phyloP scores from a whole-genome alignment of 768 basidiomycete genomes.

The Hydnomerulius pinastri region DNA sequence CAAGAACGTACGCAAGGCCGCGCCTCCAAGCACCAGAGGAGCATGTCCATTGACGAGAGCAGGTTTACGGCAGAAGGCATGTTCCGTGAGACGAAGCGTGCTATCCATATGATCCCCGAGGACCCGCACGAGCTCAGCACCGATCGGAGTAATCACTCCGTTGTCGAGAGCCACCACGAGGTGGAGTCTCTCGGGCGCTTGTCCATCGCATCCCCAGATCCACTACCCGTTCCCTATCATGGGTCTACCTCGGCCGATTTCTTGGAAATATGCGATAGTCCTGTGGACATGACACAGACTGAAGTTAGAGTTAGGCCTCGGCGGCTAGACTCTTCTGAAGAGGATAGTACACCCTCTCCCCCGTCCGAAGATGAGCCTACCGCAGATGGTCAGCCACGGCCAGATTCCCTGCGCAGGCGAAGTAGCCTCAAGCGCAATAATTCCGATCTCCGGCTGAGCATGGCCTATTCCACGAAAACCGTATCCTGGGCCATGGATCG shows the following conservation, averaged over 20 bases:
- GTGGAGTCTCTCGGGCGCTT: constrained; percentile 24
- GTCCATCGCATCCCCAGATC: constrained; percentile 42
- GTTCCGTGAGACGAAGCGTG: constrained; percentile 24
- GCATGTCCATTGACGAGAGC: constrained; percentile 17
- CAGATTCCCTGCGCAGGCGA: constrained; percentile 46
- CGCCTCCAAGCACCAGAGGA: constrained; percentile 12
- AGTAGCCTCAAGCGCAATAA: constrained; percentile 67
- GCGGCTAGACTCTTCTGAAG: constrained; percentile 13
- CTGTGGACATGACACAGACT: constrained; percentile 20
- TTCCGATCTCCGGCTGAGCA: constrained; percentile 45
- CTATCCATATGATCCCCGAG: constrained; percentile 31
- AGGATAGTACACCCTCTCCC: constrained; percentile 28
- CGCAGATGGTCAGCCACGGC: constrained; percentile 29
- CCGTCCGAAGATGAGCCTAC: constrained; percentile 36
- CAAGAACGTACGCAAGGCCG: constrained; percentile 16
- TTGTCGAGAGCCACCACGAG: constrained; percentile 21
- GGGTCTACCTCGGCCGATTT: constrained; percentile 33
- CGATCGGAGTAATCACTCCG: constrained; percentile 17
- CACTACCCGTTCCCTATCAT: constrained; percentile 49
- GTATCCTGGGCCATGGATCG: constrained; percentile 78
- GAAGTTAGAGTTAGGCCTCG: constrained; percentile 11
- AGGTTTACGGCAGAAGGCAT: constrained; percentile 15
- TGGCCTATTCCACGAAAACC: constrained; percentile 57
- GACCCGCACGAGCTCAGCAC: constrained; percentile 23
- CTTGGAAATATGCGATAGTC: constrained; percentile 36